phyloP scores from a whole-genome alignment of 768 basidiomycete genomes.

The Hirschioporus abietinus region DNA sequence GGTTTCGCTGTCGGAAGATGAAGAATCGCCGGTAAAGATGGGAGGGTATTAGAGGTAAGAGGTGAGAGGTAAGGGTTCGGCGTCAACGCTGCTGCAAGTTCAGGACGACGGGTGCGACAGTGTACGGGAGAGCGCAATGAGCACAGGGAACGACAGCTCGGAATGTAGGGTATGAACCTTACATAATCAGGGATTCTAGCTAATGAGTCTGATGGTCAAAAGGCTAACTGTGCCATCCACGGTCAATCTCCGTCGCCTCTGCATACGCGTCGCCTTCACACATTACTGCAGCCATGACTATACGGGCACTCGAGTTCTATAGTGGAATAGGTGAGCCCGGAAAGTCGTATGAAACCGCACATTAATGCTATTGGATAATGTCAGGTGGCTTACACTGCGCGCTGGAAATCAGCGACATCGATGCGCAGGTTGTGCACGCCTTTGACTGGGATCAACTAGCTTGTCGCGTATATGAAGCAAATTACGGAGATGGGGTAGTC shows the following conservation, averaged over 20 bases:
- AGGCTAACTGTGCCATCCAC: neutral
- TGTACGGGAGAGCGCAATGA: neutral
- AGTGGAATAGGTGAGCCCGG: slow-evolving; percentile 64
- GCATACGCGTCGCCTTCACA: neutral
- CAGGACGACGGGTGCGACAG: slow-evolving; percentile 2
- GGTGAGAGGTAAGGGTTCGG: neutral
- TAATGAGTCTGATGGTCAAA: neutral
- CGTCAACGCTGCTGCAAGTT: neutral
- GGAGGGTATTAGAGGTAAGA: neutral
- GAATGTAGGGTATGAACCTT: slow-evolving; percentile 1
- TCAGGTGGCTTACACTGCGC: slow-evolving; percentile 72
- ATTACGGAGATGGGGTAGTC: slow-evolving; percentile 44
- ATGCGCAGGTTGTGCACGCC: slow-evolving; percentile 52
- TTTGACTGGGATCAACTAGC: slow-evolving; percentile 82
- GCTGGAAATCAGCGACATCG: slow-evolving; percentile 43
- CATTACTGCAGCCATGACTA: neutral
- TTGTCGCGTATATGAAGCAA: slow-evolving; percentile 62
- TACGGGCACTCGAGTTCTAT: slow-evolving; percentile 58
- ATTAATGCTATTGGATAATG: slow-evolving; percentile 6
- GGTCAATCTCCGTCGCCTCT: neutral
- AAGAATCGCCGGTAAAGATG: neutral
- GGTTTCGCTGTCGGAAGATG: neutral
- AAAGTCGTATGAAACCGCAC: slow-evolving; percentile 1
- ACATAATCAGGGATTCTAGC: neutral
- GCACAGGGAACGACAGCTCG: neutral